Evolutionary conservation across 2,329 filamentous ascomycete genomes (phyloP).

Genomic region (Trichoderma hamatum): DNA sequence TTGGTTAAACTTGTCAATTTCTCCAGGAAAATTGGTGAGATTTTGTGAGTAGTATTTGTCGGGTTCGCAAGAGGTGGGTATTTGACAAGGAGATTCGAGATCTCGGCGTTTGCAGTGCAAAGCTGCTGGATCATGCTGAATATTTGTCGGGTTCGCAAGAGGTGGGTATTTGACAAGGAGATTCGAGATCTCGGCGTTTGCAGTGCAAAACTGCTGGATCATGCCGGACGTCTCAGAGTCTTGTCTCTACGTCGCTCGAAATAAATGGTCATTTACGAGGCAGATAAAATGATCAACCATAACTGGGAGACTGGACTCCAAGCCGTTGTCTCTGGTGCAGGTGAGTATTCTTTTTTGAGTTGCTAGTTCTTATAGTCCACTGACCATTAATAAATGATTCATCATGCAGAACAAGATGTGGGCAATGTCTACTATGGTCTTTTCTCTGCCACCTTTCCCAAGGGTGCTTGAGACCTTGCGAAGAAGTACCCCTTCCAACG

Average conservation of each 20-base stretch:
- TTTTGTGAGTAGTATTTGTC: conserved; percentile 17
- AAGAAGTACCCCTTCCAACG: too few species aligned
- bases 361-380: not conserved
- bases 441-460: conserved; percentile 95
- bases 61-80: conserved; percentile 44
- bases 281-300: conserved; percentile 82
- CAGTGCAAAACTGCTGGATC: conserved; percentile 42
- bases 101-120: conserved; percentile 28
- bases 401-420: conserved; percentile 68
- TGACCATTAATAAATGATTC: not conserved
- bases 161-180: too few species aligned
- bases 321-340: conserved; percentile 77
- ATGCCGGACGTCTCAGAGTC: conserved; percentile 58
- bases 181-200: too few species aligned
- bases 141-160: too few species aligned
- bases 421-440: conserved; percentile 73
- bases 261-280: conserved; percentile 87
- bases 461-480: conserved; percentile 74
- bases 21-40: conserved; percentile 35
- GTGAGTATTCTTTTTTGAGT: conserved; percentile 52
- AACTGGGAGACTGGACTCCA: conserved; percentile 80
- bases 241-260: conserved; percentile 76
- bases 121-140: too few species aligned
- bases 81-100: conserved; percentile 33
- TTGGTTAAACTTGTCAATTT: conserved; percentile 40